Conservation (phyloP, 306 rosid species). For the Begonia fuchsioides region DNA sequence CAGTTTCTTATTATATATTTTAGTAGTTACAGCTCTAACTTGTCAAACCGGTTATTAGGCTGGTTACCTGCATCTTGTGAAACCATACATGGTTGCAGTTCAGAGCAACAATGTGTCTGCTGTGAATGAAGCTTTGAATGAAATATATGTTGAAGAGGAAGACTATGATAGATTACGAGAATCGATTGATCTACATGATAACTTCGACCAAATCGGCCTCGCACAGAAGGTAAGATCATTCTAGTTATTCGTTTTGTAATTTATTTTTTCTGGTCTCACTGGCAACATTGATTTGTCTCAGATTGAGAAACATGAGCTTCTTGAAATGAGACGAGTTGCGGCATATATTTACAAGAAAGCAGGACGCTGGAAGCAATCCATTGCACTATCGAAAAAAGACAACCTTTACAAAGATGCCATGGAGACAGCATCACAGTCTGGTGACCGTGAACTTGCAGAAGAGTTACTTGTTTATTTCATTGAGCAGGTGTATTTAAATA, state of each 20-base stretch:
- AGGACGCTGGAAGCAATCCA: conserved; percentile 98
- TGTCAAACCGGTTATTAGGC: conserved; percentile 34
- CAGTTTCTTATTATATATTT: no score
- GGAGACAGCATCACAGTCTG: conserved; percentile 99
- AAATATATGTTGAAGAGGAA: conserved; percentile 95
- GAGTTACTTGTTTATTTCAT: conserved; percentile 91
- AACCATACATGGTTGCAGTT: conserved; percentile 99
- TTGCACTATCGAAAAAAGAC: conserved; percentile 94
- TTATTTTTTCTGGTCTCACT: conserved; percentile 7
- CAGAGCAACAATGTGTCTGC: conserved; percentile 97
- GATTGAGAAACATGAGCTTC: conserved; percentile 97
- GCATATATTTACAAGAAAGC: conserved; percentile 98
- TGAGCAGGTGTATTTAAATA: conserved; percentile 46
- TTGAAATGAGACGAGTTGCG: conserved; percentile 99
- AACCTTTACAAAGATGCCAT: conserved; percentile 98
- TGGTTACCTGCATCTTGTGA: conserved; percentile 89
- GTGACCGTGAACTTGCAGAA: conserved; percentile 97
- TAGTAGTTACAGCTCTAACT: neutral
- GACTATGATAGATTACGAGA: conserved; percentile 96
- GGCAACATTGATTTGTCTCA: conserved; percentile 25
- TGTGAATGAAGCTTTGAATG: conserved; percentile 97
- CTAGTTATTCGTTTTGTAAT: neutral
- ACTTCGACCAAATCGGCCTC: conserved; percentile 96
- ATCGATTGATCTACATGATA: conserved; percentile 91
- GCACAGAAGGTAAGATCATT: conserved; percentile 86